Conservation (phyloP, 352 stramenopile genomes). For the Pythium rhizo-oryzae region DNA sequence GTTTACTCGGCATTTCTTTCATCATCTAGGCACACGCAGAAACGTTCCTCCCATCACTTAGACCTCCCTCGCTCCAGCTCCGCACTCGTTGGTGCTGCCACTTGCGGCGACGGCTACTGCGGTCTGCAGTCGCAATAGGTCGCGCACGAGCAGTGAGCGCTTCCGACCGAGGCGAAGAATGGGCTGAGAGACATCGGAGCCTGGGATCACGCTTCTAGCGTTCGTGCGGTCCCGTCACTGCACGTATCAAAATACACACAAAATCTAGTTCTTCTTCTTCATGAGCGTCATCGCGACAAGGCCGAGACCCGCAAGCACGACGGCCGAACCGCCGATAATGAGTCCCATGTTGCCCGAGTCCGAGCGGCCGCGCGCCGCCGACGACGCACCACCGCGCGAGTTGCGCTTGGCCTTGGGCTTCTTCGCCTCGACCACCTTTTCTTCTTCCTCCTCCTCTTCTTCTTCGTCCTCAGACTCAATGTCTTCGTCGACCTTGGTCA, state of each 20-base stretch:
- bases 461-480: conserved; percentile 44
- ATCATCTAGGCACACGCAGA: conserved; percentile 12
- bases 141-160: not conserved
- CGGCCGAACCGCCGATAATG: conserved; percentile 25
- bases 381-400: conserved; percentile 6
- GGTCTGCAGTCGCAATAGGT: conserved; percentile 25
- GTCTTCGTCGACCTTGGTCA: conserved; percentile 85
- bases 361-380: not conserved
- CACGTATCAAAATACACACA: conserved; percentile 17
- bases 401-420: conserved; percentile 38
- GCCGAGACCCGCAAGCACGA: conserved; percentile 47
- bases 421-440: conserved; percentile 35
- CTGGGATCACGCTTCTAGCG: not conserved
- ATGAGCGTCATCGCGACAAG: conserved; percentile 60
- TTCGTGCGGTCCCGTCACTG: not conserved
- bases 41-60: not conserved
- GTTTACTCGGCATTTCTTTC: conserved; percentile 10
- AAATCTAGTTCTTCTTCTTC: conserved; percentile 60
- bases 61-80: not conserved
- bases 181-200: not conserved
- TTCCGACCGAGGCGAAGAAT: not conserved
- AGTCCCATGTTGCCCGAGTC: conserved; percentile 25
- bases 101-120: not conserved
- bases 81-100: not conserved
- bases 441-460: conserved; percentile 47